Base-by-base conservation (phyloP, 108 stramenopile genomes). In the Aurantiochytrium sp. region DNA sequence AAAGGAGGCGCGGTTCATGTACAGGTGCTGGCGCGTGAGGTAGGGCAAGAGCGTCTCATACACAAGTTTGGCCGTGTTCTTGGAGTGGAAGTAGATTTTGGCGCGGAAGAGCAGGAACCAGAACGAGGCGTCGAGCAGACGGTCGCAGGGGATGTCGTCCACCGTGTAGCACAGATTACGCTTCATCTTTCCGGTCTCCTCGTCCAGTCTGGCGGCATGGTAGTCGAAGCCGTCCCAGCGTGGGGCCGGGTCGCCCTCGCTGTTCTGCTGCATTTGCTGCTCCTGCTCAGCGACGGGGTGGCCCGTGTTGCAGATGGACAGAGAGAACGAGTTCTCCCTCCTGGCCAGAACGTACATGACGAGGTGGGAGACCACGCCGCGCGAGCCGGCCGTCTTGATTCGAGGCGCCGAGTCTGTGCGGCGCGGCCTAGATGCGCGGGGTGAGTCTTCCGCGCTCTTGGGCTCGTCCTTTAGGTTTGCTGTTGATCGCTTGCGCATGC, bases 161-260 rank as follows among this genome's bases (percentile, higher is more conserved):
- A 81, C 19, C 73, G 73, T 48, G 73, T 48, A 48, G 45, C 73
- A 81, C 6, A 81, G 73, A 48, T 81, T 81, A 8, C 73, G 73
- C 45, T 81, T 81, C 73, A 81, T 81, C 45, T 81, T 81, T 1
- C 73, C 73, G 17, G 73, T 81, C 32, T 81, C 73, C 2, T 81
- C 73, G 2, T 81, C 73, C 21, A 81, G 45, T 19, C 73, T 6
- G 39, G 73, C 73, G 19, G 39, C 45, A 24, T 81, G 73, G 30
- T 81, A 81, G 30, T 81, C 73, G 73, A 81, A 81, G 27, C 73
- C 73, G 24, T 81, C 73, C 73, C 73, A 81, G 1, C 73, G 73
- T 1, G 73, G 12, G 12, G 39, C 30, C 8, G 39, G 39, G 27
- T 41, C 73, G 42, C 73, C 42, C 6, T 12, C 45, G 1, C n/a